Percentiles rank a stretch among this genome's conserved stretches.
These are phyloP conservation scores for Flaveria trinervia DNA, from an alignment of 129 eudicot genomes.

Conservation along the genomic window DNA sequence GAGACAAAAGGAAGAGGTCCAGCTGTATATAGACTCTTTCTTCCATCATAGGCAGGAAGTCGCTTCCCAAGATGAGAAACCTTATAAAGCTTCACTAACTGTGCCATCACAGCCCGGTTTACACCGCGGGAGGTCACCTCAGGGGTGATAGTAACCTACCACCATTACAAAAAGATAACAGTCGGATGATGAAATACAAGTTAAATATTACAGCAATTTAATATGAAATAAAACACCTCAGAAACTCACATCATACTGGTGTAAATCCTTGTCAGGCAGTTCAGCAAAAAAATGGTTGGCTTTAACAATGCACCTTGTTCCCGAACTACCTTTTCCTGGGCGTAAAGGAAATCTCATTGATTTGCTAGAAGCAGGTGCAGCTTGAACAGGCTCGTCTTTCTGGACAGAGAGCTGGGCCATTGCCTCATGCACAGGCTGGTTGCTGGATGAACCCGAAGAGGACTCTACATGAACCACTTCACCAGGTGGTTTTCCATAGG, in stretches of 20 bases:
- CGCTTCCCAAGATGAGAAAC: constrained; percentile 84
- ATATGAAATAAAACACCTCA: neutral
- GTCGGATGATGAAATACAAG: neutral
- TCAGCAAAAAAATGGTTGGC: constrained; percentile 93
- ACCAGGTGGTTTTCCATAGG: constrained; percentile 39
- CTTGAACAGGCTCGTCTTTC: constrained; percentile 45
- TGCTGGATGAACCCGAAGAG: constrained; percentile 42
- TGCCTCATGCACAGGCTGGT: constrained; percentile 42
- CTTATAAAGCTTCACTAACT: constrained; percentile 69
- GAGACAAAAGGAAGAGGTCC: constrained; percentile 86
- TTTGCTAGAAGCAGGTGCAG: constrained; percentile 70
- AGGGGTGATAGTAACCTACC: constrained; percentile 74
- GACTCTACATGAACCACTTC: constrained; percentile 47
- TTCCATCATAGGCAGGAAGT: constrained; percentile 90
- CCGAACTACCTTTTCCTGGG: constrained; percentile 81
- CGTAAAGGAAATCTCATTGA: constrained; percentile 64
- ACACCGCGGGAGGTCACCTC: constrained; percentile 74
- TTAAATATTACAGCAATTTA: neutral
- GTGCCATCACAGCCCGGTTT: constrained; percentile 81
- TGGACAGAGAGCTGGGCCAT: constrained; percentile 37
- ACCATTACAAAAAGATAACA: constrained; percentile 4
- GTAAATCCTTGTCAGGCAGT: constrained; percentile 77
- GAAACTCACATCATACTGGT: constrained; percentile 85
- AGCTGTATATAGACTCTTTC: constrained; percentile 88
- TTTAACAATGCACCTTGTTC: constrained; percentile 81